phyloP scores from a whole-genome alignment of 352 stramenopile species.

The Pythium coloratum region DNA sequence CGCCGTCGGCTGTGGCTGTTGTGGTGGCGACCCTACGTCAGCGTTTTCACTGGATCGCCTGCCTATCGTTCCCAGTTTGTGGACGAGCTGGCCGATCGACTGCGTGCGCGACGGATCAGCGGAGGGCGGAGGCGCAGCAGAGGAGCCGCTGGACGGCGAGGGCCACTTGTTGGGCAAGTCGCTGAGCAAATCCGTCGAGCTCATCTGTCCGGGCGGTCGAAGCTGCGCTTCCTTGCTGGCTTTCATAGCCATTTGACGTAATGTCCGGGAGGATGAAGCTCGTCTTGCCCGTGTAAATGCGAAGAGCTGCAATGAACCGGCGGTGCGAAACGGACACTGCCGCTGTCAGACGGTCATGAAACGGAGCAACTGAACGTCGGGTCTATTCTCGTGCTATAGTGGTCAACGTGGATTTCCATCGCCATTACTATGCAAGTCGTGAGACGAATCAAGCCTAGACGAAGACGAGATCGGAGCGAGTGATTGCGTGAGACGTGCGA shows the following conservation, averaged over 20 bases:
- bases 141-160: not conserved
- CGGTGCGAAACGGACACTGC: not conserved
- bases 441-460: not conserved
- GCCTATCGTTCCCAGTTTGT: not conserved
- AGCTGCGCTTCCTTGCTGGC: constrained; percentile 15
- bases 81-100: constrained; percentile 19
- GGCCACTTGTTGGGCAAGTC: not conserved
- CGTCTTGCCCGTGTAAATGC: not conserved
- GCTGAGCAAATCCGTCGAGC: constrained; percentile 14
- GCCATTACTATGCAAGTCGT: not conserved
- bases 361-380: not conserved
- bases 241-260: not conserved
- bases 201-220: constrained; percentile 22
- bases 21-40: not conserved
- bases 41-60: not conserved
- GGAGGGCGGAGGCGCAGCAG: not conserved
- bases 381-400: not conserved
- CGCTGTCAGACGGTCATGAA: not conserved
- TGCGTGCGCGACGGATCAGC: constrained; percentile 6
- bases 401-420: not conserved
- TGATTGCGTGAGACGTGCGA: constrained; percentile 7
- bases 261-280: not conserved
- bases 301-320: not conserved
- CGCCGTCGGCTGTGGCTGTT: not conserved
- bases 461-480: not conserved